Evolutionary conservation across 148 eudicot genomes (phyloP).

Genomic region (Camellia japonica): DNA sequence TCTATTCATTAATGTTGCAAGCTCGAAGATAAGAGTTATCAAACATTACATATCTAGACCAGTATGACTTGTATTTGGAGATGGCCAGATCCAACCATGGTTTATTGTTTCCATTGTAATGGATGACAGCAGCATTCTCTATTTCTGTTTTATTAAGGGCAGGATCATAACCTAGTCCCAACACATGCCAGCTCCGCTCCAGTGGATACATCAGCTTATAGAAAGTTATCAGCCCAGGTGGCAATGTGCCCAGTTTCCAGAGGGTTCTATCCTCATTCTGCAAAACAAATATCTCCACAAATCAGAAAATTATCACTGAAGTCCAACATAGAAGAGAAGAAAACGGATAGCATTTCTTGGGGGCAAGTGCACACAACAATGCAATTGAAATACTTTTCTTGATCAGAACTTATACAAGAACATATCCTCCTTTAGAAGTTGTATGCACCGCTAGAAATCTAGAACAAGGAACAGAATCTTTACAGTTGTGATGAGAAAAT

Average conservation of each 20-base stretch:
- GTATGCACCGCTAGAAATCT: background rate
- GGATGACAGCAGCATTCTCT: constrained; percentile 82
- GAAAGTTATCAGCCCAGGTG: constrained; percentile 95
- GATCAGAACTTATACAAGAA: background rate
- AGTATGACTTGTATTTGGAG: constrained; percentile 77
- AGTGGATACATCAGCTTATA: constrained; percentile 84
- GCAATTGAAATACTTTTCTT: background rate
- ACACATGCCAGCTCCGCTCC: constrained; percentile 85
- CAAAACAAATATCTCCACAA: constrained; percentile 21
- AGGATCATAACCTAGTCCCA: constrained; percentile 98
- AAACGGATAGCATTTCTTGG: background rate
- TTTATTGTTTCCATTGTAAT: constrained; percentile 96
- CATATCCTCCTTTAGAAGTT: background rate
- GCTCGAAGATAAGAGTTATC: constrained; percentile 77
- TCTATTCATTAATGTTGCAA: constrained; percentile 62
- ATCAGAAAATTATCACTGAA: background rate
- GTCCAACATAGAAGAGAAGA: background rate
- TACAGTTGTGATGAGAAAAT: background rate
- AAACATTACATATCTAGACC: constrained; percentile 80
- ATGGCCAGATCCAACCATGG: constrained; percentile 99
- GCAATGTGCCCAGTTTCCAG: constrained; percentile 94
- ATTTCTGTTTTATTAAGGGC: constrained; percentile 90
- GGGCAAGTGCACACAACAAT: background rate
- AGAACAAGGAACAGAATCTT: background rate
- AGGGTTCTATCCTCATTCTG: constrained; percentile 97